These are phyloP conservation scores for Alternaria brassicicola DNA, from an alignment of 2,329 filamentous ascomycete genomes.

Conservation along the genomic window DNA sequence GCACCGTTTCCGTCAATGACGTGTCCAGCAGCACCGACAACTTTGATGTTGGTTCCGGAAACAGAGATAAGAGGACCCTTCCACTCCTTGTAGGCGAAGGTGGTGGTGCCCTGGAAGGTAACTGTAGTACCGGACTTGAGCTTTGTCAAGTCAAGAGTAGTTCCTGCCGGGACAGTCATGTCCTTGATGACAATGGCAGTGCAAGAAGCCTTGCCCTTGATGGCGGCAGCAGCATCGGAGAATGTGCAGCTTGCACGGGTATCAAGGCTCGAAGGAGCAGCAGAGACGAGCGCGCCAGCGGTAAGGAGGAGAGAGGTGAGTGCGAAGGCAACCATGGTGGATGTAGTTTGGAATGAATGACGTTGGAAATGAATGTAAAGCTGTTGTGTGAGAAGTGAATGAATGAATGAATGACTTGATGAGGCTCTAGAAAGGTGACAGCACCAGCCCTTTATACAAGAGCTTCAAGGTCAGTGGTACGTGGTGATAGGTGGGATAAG, in stretches of 20 bases:
- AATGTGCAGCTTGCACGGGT: conserved; percentile 60
- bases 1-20: conserved; percentile 63
- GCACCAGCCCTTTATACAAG: conserved; percentile 24
- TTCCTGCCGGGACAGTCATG: conserved; percentile 63
- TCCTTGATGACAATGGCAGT: conserved; percentile 60
- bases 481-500: neutral
- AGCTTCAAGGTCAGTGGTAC: neutral
- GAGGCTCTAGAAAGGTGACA: neutral
- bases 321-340: conserved; percentile 32
- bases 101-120: conserved; percentile 69
- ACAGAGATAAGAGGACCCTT: conserved; percentile 67
- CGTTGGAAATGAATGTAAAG: conserved; percentile 15
- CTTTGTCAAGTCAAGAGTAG: conserved; percentile 63
- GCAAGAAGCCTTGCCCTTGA: conserved; percentile 59
- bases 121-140: conserved; percentile 61
- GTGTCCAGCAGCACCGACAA: conserved; percentile 63
- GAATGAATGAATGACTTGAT: conserved; percentile 7
- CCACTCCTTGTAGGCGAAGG: conserved; percentile 71
- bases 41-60: conserved; percentile 63
- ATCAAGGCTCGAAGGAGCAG: conserved; percentile 39
- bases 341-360: conserved; percentile 11
- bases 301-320: conserved; percentile 29
- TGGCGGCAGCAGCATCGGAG: conserved; percentile 57
- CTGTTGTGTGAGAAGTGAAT: conserved; percentile 3
- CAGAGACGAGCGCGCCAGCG: conserved; percentile 40